Percentiles rank a stretch among this genome's conserved stretches.
These are phyloP conservation scores for Irineochytrium annulatum DNA, from an alignment of 192 early-diverging fungal species.

Conservation along the genomic window DNA sequence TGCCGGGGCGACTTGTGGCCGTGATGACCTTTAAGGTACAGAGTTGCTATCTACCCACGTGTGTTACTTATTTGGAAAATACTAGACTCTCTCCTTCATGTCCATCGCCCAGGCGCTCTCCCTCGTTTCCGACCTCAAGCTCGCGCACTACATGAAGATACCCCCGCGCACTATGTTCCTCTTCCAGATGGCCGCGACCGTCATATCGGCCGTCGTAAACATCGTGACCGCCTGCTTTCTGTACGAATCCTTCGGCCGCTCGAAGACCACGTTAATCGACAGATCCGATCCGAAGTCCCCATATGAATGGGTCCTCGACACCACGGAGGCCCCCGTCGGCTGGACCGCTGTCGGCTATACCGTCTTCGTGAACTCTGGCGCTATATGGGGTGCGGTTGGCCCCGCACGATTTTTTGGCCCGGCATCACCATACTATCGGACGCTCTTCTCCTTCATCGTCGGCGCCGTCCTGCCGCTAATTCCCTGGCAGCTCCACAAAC, in stretches of 20 bases:
- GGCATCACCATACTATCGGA: conserved; percentile 24
- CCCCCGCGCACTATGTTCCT: conserved; percentile 59
- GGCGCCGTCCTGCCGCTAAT: conserved; percentile 37
- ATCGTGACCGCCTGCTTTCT: conserved; percentile 15
- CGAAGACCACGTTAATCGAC: no score
- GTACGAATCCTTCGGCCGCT: conserved; percentile 18
- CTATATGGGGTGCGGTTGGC: conserved; percentile 74
- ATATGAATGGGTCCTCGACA: background rate
- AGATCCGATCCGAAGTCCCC: conserved; percentile 3
- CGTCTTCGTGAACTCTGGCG: conserved; percentile 60
- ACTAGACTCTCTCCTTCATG: conserved; percentile 77
- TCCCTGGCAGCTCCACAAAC: conserved; percentile 37
- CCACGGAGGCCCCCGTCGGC: conserved; percentile 8
- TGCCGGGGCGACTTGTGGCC: conserved; percentile 75
- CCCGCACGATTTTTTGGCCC: conserved; percentile 60
- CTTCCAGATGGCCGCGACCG: conserved; percentile 53
- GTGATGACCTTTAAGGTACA: conserved; percentile 88
- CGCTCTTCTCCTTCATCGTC: conserved; percentile 21
- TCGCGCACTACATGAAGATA: conserved; percentile 75
- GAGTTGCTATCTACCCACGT: no score
- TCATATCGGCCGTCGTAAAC: conserved; percentile 55
- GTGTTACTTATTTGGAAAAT: no score
- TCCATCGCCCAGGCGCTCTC: conserved; percentile 71
- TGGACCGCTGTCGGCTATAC: conserved; percentile 24
- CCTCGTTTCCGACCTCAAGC: conserved; percentile 70